Evolutionary conservation across 2,329 filamentous ascomycete species (phyloP).

Genomic region (Aspergillus transmontanensis): DNA sequence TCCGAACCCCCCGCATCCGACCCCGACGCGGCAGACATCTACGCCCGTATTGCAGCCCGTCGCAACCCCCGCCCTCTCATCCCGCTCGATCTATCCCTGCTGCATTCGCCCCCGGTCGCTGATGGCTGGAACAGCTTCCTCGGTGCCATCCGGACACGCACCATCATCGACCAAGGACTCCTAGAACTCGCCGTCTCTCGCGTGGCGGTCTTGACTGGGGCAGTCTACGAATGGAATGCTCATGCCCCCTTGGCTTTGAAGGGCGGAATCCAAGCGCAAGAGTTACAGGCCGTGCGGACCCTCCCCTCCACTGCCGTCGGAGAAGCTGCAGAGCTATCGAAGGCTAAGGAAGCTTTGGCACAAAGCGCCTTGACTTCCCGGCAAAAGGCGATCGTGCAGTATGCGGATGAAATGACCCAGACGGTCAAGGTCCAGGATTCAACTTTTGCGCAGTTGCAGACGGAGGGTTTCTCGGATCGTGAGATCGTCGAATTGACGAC

Average conservation of each 20-base stretch:
- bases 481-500: conserved; percentile 83
- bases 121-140: conserved; percentile 68
- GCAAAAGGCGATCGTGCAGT: conserved; percentile 70
- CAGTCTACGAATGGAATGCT: conserved; percentile 83
- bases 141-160: conserved; percentile 56
- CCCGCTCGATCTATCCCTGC: conserved; percentile 72
- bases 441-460: conserved; percentile 64
- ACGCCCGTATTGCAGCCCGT: conserved; percentile 65
- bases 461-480: conserved; percentile 65
- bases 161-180: conserved; percentile 51
- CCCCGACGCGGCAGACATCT: conserved; percentile 50
- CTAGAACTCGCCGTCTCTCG: conserved; percentile 79
- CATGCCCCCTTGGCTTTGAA: conserved; percentile 68
- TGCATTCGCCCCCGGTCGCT: conserved; percentile 73
- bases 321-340: conserved; percentile 24
- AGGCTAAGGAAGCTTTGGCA: conserved; percentile 45
- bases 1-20: conserved; percentile 24
- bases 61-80: conserved; percentile 71
- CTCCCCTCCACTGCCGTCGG: conserved; percentile 53
- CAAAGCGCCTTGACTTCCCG: conserved; percentile 52
- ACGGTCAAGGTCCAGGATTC: conserved; percentile 68
- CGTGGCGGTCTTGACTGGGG: conserved; percentile 76
- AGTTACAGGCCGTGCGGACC: conserved; percentile 55
- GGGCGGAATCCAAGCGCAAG: conserved; percentile 35
- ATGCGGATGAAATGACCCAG: conserved; percentile 81